These are phyloP conservation scores for Neonectria coccinea DNA, from an alignment of 2,329 filamentous ascomycete species.

Conservation along the genomic window DNA sequence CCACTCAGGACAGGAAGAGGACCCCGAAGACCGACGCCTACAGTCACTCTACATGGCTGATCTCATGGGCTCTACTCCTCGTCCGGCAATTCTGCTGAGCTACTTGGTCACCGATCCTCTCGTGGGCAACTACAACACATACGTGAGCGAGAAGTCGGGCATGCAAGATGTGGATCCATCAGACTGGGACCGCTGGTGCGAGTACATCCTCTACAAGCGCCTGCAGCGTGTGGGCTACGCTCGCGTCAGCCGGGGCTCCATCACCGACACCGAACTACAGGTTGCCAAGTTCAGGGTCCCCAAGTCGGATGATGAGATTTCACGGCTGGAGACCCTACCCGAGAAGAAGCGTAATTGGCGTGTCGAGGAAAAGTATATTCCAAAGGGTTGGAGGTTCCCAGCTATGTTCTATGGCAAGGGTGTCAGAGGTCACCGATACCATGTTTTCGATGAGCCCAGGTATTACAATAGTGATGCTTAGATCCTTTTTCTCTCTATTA, in stretches of 20 bases:
- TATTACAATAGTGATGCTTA: slow-evolving; percentile 65
- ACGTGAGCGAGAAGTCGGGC: slow-evolving; percentile 85
- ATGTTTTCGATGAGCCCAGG: slow-evolving; percentile 93
- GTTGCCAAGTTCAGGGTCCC: slow-evolving; percentile 95
- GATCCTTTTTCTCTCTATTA: slow-evolving; percentile 12
- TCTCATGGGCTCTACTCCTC: slow-evolving; percentile 84
- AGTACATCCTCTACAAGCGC: slow-evolving; percentile 96
- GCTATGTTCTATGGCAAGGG: slow-evolving; percentile 85
- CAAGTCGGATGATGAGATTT: slow-evolving; percentile 66
- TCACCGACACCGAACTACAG: slow-evolving; percentile 97
- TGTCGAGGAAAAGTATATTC: slow-evolving; percentile 78
- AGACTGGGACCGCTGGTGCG: slow-evolving; percentile 98
- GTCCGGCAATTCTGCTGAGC: slow-evolving; percentile 86
- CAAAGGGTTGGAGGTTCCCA: slow-evolving; percentile 85
- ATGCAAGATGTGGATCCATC: slow-evolving; percentile 95
- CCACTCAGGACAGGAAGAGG: slow-evolving; percentile 98
- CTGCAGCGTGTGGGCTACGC: slow-evolving; percentile 90
- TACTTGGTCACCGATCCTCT: slow-evolving; percentile 93
- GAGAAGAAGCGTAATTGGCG: slow-evolving; percentile 67
- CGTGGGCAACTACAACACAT: slow-evolving; percentile 96
- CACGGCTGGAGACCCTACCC: slow-evolving; percentile 53
- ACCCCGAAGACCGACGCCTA: slow-evolving; percentile 87
- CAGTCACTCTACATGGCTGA: slow-evolving; percentile 88
- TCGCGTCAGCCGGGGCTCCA: slow-evolving; percentile 86
- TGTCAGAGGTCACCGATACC: slow-evolving; percentile 89